Percentiles rank a stretch among this genome's conserved stretches.
phyloP scores from a whole-genome alignment of 2,329 filamentous ascomycete genomes.

The Diplodia sapinea region DNA sequence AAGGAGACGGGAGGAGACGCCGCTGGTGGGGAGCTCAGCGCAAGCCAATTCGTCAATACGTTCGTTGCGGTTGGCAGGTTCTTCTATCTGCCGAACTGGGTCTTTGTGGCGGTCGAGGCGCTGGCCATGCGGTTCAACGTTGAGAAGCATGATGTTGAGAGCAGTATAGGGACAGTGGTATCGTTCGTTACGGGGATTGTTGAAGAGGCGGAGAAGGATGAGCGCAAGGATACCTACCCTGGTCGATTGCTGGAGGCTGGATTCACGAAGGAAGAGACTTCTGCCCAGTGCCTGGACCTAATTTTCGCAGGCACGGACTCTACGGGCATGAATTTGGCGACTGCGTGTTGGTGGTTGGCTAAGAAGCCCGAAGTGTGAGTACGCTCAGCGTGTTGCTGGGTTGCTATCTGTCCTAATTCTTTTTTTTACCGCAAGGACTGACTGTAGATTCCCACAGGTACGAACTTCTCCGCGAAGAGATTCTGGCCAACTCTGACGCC shows the following conservation, averaged over 20 bases:
- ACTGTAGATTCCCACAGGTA: slow-evolving; percentile 38
- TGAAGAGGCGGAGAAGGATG: slow-evolving; percentile 35
- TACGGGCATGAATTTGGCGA: slow-evolving; percentile 59
- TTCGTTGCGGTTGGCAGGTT: slow-evolving; percentile 50
- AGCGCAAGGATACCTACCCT: slow-evolving; percentile 54
- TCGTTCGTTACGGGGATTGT: slow-evolving; percentile 52
- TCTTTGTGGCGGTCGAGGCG: slow-evolving; percentile 51
- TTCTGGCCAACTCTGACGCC: slow-evolving; percentile 38
- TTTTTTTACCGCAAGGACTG: neutral
- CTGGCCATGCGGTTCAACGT: slow-evolving; percentile 45
- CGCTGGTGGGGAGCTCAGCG: slow-evolving; percentile 48
- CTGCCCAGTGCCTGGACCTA: slow-evolving; percentile 60
- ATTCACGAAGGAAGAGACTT: slow-evolving; percentile 52
- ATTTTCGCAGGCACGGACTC: slow-evolving; percentile 45
- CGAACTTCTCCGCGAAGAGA: slow-evolving; percentile 44
- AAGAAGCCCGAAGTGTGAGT: slow-evolving; percentile 51
- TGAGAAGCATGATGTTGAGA: slow-evolving; percentile 42
- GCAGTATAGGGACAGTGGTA: slow-evolving; percentile 51
- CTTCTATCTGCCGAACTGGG: slow-evolving; percentile 57
- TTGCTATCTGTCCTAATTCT: neutral
- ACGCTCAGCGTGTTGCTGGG: neutral
- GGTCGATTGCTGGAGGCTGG: slow-evolving; percentile 54
- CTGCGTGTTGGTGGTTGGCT: slow-evolving; percentile 54
- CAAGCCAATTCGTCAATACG: slow-evolving; percentile 34
- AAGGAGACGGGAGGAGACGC: slow-evolving; percentile 33